Base-by-base conservation (phyloP, 208 protist genomes). In the Leishmania guyanensis region DNA sequence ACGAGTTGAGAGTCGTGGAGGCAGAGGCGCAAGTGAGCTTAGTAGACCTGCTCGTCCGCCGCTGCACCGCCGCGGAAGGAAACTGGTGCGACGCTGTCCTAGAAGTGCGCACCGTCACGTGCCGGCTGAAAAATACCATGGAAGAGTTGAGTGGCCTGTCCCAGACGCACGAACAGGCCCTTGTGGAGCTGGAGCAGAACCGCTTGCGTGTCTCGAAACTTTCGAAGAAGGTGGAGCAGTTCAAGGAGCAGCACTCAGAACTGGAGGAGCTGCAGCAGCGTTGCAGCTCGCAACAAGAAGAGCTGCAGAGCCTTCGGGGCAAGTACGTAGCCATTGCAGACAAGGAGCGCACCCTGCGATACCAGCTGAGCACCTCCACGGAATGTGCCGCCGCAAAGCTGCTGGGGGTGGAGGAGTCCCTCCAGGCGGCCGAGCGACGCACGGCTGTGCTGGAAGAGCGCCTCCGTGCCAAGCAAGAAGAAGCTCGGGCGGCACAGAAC, bases 21-120 rank as follows among this genome's bases (percentile, higher is more conserved):
- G 43, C 66, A 26, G 70, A 62, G 58, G 26, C 22, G 8, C 46
- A 39, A 26, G 14, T 20, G 20, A 12, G 64, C n/a, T 54, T 76
- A 6, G 26, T 87, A 48, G 77, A 86, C 29, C 16, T 89, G 62
- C 82, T 91, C 58, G 54, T 65, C 56, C 80, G 81, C 9, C 85
- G 79, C 36, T 80, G 76, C 74, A 43, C 75, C 3, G 66, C 82
- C 39, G 75, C 84, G 5, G 85, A 88, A 36, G 72, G 68, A 29
- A 66, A 82, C 8, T 81, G 86, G 77, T 50, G 33, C 29, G 51
- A 51, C n/a, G 36, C 75, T n/a, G 77, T 85, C 22, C 22, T 76
- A 29, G 65, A 76, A n/a, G n/a, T 77, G 68, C 58, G 80, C n/a
- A 16, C 9, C 5, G 43, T 80, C 43, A 29, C 66, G 0, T 75